A percentile compares a stretch with the other conserved stretches of the same genome.
Conservation (phyloP, 352 stramenopile species). For the Pythium brachiatum region DNA sequence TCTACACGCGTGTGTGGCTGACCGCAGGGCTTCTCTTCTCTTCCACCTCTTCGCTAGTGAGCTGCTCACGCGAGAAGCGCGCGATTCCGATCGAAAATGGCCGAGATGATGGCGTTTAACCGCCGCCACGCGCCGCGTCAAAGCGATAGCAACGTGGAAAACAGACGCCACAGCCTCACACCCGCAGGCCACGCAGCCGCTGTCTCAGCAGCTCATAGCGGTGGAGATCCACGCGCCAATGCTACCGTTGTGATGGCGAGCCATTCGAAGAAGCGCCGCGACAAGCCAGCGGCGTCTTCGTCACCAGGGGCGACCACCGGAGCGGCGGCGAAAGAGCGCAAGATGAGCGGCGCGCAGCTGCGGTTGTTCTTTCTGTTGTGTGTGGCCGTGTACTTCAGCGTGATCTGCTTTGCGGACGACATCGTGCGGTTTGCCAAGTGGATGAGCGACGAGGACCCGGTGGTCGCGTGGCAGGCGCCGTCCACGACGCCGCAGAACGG, state of each 20-base stretch:
- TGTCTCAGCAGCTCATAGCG: not conserved
- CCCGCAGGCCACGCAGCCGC: not conserved
- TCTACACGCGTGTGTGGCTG: not conserved
- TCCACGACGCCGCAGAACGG: not conserved
- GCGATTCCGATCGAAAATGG: conserved; percentile 4
- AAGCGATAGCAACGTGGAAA: not conserved
- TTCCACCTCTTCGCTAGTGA: not conserved
- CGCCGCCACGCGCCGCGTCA: conserved; percentile 14
- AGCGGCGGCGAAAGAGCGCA: conserved; percentile 4
- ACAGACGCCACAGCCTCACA: not conserved
- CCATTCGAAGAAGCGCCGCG: conserved; percentile 6
- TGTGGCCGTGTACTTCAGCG: conserved; percentile 45
- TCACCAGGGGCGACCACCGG: not conserved
- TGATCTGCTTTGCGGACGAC: conserved; percentile 53
- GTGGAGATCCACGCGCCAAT: not conserved
- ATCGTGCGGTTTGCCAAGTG: conserved; percentile 29
- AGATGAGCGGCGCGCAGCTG: conserved; percentile 31
- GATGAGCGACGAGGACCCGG: conserved; percentile 20
- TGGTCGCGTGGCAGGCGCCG: conserved; percentile 1
- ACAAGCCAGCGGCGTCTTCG: not conserved
- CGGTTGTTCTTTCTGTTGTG: conserved; percentile 53
- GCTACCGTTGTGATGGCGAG: not conserved
- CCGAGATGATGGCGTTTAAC: conserved; percentile 18
- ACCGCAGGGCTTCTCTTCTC: not conserved
- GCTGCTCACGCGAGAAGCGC: not conserved